phyloP scores from a whole-genome alignment of 768 basidiomycete species.

The Pluteus cervinus region DNA sequence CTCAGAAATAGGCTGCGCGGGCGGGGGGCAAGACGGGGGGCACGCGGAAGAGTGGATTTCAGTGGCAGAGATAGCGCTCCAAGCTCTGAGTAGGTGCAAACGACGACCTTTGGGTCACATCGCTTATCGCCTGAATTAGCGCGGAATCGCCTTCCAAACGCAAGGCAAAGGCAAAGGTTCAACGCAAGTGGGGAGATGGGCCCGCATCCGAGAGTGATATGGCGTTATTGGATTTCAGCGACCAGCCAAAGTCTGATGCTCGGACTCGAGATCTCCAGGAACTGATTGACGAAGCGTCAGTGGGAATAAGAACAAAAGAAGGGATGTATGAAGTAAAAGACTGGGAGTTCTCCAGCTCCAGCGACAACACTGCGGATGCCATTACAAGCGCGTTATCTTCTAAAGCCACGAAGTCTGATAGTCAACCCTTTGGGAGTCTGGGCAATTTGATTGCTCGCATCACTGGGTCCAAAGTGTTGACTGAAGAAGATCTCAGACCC shows the following conservation, averaged over 20 bases:
- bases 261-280: slow-evolving; percentile 48
- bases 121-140: slow-evolving; percentile 21
- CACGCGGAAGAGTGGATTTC: slow-evolving; percentile 43
- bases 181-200: slow-evolving; percentile 91
- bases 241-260: slow-evolving; percentile 37
- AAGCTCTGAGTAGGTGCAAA: slow-evolving; percentile 60
- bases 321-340: slow-evolving; percentile 64
- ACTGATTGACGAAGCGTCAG: slow-evolving; percentile 62
- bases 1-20: slow-evolving; percentile 82
- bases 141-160: slow-evolving; percentile 59
- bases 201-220: slow-evolving; percentile 81
- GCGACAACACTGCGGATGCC: slow-evolving; percentile 35
- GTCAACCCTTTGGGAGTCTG: slow-evolving; percentile 55
- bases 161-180: slow-evolving; percentile 61
- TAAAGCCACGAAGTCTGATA: slow-evolving; percentile 21
- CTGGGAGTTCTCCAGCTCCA: slow-evolving; percentile 65
- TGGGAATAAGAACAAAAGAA: slow-evolving; percentile 72
- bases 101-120: neutral
- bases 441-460: slow-evolving; percentile 78
- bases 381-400: slow-evolving; percentile 48
- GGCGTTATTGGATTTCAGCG: slow-evolving; percentile 89
- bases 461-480: slow-evolving; percentile 80
- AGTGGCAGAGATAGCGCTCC: slow-evolving; percentile 57
- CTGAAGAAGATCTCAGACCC: slow-evolving; percentile 78
- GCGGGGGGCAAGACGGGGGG: slow-evolving; percentile 55